phyloP scores from a whole-genome alignment of 169 alveolate species.

The Plasmodium knowlesi region DNA sequence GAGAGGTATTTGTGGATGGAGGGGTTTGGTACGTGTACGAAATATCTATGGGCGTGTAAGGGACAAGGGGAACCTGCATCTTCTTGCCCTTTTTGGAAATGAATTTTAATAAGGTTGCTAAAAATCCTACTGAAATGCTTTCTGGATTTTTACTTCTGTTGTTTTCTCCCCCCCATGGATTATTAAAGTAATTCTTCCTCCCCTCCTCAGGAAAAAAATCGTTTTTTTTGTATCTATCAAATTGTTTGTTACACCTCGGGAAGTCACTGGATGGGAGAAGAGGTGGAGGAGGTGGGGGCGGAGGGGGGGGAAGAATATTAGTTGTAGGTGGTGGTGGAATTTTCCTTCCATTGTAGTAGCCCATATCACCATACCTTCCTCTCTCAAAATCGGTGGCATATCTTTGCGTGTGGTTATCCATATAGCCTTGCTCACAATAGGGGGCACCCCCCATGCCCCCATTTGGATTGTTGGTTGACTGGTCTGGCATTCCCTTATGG shows the following conservation, averaged over 20 bases:
- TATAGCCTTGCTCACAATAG: background rate
- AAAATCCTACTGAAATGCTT: conserved; percentile 62
- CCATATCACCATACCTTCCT: background rate
- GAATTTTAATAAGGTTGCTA: conserved; percentile 61
- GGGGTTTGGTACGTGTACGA: conserved; percentile 63
- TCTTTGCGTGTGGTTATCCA: background rate
- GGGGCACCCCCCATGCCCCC: background rate
- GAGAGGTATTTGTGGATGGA: conserved; percentile 29
- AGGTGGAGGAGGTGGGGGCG: conserved; percentile 38
- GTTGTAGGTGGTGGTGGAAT: conserved; percentile 19
- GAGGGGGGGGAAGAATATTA: background rate
- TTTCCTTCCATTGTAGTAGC: background rate
- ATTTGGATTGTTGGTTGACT: background rate
- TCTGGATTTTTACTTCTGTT: conserved; percentile 48
- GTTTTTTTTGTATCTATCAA: conserved; percentile 23
- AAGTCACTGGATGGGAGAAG: background rate
- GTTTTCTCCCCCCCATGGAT: background rate
- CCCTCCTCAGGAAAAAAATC: background rate
- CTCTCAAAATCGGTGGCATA: background rate
- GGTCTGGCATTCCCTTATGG: background rate
- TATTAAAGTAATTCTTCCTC: background rate
- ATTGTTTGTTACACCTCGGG: background rate
- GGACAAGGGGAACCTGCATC: conserved; percentile 43
- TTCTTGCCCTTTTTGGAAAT: conserved; percentile 67
- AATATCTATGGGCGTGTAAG: conserved; percentile 63